Base-by-base conservation (phyloP, 139 green algal species). In the Haematococcus lacustris region DNA sequence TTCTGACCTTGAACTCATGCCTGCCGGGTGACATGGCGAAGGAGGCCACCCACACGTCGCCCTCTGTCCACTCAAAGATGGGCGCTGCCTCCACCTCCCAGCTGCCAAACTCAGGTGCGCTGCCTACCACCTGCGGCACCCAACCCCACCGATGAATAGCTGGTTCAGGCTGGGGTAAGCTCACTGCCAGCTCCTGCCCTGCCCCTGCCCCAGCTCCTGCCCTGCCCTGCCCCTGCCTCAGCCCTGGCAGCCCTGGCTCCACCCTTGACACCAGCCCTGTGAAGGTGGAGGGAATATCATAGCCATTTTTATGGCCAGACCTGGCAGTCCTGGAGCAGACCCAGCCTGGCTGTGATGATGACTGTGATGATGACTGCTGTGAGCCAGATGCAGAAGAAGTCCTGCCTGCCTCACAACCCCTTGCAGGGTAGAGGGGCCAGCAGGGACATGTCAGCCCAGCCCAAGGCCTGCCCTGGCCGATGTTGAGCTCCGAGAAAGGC, bases 101-200 rank as follows among this genome's bases (percentile, higher is more conserved):
- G 13, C 33, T 30, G 13, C 53, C 53, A 23, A 64, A 30, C 53
- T 23, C 53, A 9, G 17, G 17, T 64, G 13, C 53, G 26, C 53
- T 64, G 53, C 53, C 53, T 26, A 64, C 53, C 17, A 64, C 53
- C 53, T 64, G n/a, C n/a, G n/a, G 53, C 53, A 64, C 43, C 43
- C 43, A 17, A 28, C 9, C 43, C 9, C 43, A 17, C 9, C 43
- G 43, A 9, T 17, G 43, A 28, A 53, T 9, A 17, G 17, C 43
- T 53, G 43, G 43, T 9, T 28, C 43, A 53, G 9, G 43, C 17
- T 17, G 43, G 9, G 43, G 43, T 17, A 9, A 28, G 43, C 43
- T 17, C 43, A 9, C 43, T n/a, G n/a, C n/a, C n/a, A n/a, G n/a
- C 43, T 17, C 43, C 43, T 17, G 17, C 43, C 43, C 17, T 53